Base-by-base conservation (phyloP, 2,329 filamentous ascomycete species). In the Delphinella strobiligena region DNA sequence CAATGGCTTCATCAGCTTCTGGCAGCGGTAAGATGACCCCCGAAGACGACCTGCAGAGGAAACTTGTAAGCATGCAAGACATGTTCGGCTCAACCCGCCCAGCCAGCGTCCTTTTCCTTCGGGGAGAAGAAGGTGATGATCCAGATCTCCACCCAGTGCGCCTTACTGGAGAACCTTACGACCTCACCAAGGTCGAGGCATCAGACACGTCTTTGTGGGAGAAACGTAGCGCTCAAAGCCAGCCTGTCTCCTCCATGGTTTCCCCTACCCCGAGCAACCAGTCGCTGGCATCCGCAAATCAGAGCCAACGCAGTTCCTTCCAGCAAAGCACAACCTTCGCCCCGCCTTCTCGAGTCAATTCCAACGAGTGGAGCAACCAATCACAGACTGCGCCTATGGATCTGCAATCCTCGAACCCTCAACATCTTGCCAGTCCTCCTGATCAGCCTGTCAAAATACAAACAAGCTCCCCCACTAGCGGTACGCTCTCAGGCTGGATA, bases 71-170 rank as follows among this genome's bases (percentile, higher is more conserved):
- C 1, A 67, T 88, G 31, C 82, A 89, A 58, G 84, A 89, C 52
- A 91, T 91, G 85, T 91, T 91, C 55, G 84, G 80, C 12, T 91
- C 83, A 53, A 88, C 83, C 4, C 69, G 82, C 2, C 80, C 82
- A 1, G 75, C 84, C 34, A 91, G 83, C 55, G 72, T 88, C 12
- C 63, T 93, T 5, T 88, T 85, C 51, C 67, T 93, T 2, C 74
- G 79, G 22, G 85, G 85, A 19, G 79, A 82, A 16, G 82, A 87
- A 18, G 64, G 74, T 7, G 85, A 93, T 51, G 84, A 93, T 51
- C 82, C 83, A 1, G 85, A 93, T 54, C 61, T 80, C 9, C 77
- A 84, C 51, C 85, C 85, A 0, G 82, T 93, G 8, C 72, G 75
- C 33, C 70, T 93, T 10, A 71, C 75, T 1, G 81, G 82, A 14